Evolutionary conservation across 1,284 basidiomycete species (phyloP).

Genomic region (Termitomyces sp.): DNA sequence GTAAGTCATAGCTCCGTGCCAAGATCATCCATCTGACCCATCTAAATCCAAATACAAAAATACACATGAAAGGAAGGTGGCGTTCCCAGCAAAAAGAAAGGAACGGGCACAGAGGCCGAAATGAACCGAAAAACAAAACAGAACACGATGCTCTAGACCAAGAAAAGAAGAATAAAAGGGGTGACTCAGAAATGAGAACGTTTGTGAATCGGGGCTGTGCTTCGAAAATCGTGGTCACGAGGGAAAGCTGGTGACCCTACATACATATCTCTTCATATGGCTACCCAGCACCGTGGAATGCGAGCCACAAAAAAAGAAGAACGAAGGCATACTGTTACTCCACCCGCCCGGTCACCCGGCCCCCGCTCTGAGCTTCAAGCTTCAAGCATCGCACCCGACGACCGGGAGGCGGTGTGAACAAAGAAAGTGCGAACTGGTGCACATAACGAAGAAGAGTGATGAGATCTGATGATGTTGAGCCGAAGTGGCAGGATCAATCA

Average conservation of each 20-base stretch:
- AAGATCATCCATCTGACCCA: not conserved
- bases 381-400: not conserved
- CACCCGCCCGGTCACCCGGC: not conserved
- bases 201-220: not conserved
- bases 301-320: not conserved
- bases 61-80: not conserved
- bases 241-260: not conserved
- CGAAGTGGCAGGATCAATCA: constrained; percentile 12
- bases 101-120: not conserved
- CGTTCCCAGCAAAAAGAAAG: not conserved
- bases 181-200: not conserved
- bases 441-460: not conserved
- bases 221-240: not conserved
- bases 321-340: not conserved
- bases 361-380: not conserved
- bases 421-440: not conserved
- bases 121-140: not conserved
- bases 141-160: not conserved
- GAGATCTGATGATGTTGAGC: not conserved
- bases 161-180: not conserved
- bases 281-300: not conserved
- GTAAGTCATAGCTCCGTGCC: not conserved
- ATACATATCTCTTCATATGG: not conserved
- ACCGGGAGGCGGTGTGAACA: not conserved
- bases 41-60: not conserved